Evolutionary conservation across 2,329 filamentous ascomycete genomes (phyloP).

Genomic region (Colletotrichum tanaceti): DNA sequence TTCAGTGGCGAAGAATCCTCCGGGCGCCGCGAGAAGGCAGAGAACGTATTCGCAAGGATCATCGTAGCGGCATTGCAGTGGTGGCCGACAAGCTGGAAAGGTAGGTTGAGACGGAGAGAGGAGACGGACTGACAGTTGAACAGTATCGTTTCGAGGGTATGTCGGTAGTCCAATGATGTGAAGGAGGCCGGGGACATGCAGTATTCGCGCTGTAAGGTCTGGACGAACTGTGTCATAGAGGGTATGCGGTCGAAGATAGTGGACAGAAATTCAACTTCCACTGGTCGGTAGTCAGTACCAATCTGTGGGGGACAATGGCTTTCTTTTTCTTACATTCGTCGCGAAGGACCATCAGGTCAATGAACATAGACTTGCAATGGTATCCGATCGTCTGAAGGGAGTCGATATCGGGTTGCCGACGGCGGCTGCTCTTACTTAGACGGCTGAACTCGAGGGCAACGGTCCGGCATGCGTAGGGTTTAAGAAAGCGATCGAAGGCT

Average conservation of each 20-base stretch:
- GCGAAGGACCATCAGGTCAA: slow-evolving; percentile 65
- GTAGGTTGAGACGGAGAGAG: slow-evolving; percentile 62
- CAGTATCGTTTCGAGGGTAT: slow-evolving; percentile 56
- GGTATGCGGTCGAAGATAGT: slow-evolving; percentile 59
- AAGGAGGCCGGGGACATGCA: slow-evolving; percentile 62
- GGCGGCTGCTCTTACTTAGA: slow-evolving; percentile 53
- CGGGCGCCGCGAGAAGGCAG: slow-evolving; percentile 59
- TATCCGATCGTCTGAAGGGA: slow-evolving; percentile 59
- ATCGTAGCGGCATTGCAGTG: slow-evolving; percentile 61
- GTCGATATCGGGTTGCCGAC: slow-evolving; percentile 51
- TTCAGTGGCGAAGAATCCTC: slow-evolving; percentile 57
- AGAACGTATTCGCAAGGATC: slow-evolving; percentile 64
- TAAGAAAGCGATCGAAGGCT: slow-evolving; percentile 60
- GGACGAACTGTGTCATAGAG: slow-evolving; percentile 58
- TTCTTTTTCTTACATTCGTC: slow-evolving; percentile 56
- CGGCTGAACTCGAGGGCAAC: slow-evolving; percentile 63
- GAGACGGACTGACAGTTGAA: slow-evolving; percentile 58
- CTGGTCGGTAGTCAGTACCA: slow-evolving; percentile 45
- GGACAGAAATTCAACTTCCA: slow-evolving; percentile 61
- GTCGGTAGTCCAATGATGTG: slow-evolving; percentile 60
- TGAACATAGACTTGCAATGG: slow-evolving; percentile 61
- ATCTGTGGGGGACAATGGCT: not conserved
- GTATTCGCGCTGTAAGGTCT: slow-evolving; percentile 57
- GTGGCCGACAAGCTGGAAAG: slow-evolving; percentile 61
- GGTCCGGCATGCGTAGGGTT: slow-evolving; percentile 59